Evolutionary conservation across 805 yeast genomes (phyloP), one percentile per base, ranked within the genome.

Genomic region (Barnettozyma populi): DNA sequence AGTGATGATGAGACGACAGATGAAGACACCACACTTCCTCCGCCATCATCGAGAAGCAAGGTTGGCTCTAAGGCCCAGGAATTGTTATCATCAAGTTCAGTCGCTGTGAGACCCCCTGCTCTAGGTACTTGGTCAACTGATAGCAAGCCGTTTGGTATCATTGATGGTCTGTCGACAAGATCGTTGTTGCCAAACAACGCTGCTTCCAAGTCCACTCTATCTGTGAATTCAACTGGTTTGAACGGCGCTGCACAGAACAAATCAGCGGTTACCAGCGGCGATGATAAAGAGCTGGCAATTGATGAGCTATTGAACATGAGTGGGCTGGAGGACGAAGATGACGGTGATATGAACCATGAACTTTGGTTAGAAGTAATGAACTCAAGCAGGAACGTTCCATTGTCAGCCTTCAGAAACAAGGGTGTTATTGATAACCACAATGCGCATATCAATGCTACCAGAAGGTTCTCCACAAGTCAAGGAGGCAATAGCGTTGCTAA

Each of bases 111-210:
- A 46, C 97, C 98, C 5, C 99, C 99, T 2, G 78, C 87, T 24
- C 71, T 92, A 49, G 98, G 97, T 0, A 84, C 96, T 2, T 92
- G 97, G 95, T 82, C 85, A 32, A 84, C 95, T 6, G 79, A 84
- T 44, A 79, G 79, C 44, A 83, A 88, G 57, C 97, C 96, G 1
- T 89, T 86, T 65, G 95, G 97, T 20, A 89, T 92, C 49, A 92
- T 92, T 60, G 98, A 92, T 64, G 99, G 99, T 5, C 75, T 88
- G 27, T 83, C 96, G 0, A 94, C 98, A 0, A 75, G 97, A 47
- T 84, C 95, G 2, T 70, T 92, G 52, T 70, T 79, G 53, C 84
- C 86, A n/a, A 45, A 54, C 50, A 44, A 44, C 16, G 16, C 4
- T 25, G 13, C 14, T 14, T 13, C 34, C n/a, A n/a, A 16, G 16